Percentiles rank a stretch among this genome's conserved stretches.
These are phyloP conservation scores for Talaromyces rugulosus DNA, from an alignment of 2,329 filamentous ascomycete species.

Conservation along the genomic window DNA sequence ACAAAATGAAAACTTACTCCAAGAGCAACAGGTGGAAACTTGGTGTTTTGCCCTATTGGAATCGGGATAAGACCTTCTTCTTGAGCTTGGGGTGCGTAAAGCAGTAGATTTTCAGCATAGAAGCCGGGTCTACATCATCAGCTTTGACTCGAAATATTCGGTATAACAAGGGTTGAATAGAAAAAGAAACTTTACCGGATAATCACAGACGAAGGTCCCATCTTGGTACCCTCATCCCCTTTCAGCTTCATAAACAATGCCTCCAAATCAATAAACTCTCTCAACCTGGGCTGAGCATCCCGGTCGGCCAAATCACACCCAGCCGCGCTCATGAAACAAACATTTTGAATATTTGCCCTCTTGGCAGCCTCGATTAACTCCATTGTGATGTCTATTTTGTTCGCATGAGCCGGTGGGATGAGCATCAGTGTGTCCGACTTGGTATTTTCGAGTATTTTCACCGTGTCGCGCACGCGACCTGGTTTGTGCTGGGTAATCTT, in stretches of 20 bases:
- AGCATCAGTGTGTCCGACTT: conserved; percentile 48
- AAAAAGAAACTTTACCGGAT: conserved; percentile 35
- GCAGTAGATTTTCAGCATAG: conserved; percentile 50
- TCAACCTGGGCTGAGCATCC: conserved; percentile 45
- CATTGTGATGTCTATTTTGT: conserved; percentile 44
- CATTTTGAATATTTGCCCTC: conserved; percentile 43
- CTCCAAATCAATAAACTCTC: conserved; percentile 52
- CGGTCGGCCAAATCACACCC: conserved; percentile 50
- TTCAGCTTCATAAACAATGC: conserved; percentile 40
- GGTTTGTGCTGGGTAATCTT: conserved; percentile 41
- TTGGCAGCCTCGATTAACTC: conserved; percentile 47
- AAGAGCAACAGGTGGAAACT: conserved; percentile 49
- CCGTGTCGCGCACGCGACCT: conserved; percentile 38
- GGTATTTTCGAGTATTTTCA: conserved; percentile 37
- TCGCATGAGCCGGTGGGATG: conserved; percentile 44
- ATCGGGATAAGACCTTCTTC: conserved; percentile 43
- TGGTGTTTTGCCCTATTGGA: conserved; percentile 46
- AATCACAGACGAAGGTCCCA: conserved; percentile 44
- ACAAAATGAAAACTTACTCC: conserved; percentile 30
- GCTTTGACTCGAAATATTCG: neutral
- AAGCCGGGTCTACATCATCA: conserved; percentile 40
- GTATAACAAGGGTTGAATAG: neutral
- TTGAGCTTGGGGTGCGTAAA: conserved; percentile 45
- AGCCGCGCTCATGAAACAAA: conserved; percentile 46
- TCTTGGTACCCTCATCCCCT: conserved; percentile 35